Evolutionary conservation across 352 stramenopile genomes (phyloP), one percentile per base, ranked within the genome.

Genomic region (Globisporangium nagaii): DNA sequence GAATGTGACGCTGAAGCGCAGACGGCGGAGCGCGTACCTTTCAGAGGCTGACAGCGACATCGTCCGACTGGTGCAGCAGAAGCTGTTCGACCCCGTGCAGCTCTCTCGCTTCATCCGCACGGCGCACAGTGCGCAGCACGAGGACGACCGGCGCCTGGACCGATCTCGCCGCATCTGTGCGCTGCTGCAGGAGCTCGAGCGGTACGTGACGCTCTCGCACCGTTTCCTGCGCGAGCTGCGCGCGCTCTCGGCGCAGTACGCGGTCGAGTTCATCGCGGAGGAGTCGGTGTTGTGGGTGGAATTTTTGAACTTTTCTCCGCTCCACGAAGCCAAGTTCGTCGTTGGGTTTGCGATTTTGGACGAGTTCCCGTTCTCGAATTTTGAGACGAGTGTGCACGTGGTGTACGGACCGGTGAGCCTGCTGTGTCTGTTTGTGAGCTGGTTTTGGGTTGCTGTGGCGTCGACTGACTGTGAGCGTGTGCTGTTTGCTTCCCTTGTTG

Each of bases 171-270:
- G 50, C 9, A 50, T 75, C 37, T 72, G 63, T 40, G 62, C 60
- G 37, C 70, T 80, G 39, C 19, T 84, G 13, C 69, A 80, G 50
- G 44, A 71, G 27, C 62, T 86, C n/a, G 71, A 86, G 36, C 58
- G 63, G 35, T 76, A 79, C 27, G 54, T 86, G 15, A 68, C 55
- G n/a, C 74, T 73, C 12, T 70, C 77, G 4, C 86, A 79, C 48
- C 70, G 70, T 12, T 72, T 87, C 42, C 57, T 90, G 43, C 66
- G 62, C 13, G 77, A 88, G 20, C 46, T 91, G 31, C 78, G 80
- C 15, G 49, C 66, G 12, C 65, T 91, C 8, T 91, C 80, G 32
- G 77, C 66, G 8, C 59, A 66, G 44, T 86, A 79, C 53, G 57
- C 62, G 4, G 60, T 88, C 60, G 64, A 68, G 20, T 78, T 85